These are phyloP conservation scores for Sporothrix phasma DNA, from an alignment of 2,329 filamentous ascomycete genomes.

Conservation along the genomic window DNA sequence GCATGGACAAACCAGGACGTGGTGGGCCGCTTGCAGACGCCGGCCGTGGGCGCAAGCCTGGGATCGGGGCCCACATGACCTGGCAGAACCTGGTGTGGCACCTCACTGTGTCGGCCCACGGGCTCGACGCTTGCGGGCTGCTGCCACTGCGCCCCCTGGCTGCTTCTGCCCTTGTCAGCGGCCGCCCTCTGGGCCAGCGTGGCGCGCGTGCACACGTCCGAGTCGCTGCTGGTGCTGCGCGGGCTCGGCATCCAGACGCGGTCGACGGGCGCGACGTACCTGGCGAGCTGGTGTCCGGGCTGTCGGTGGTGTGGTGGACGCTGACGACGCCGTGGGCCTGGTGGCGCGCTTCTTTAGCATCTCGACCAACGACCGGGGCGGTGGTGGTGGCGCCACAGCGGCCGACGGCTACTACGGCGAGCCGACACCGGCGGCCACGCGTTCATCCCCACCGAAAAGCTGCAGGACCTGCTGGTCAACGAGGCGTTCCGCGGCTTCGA, in stretches of 20 bases:
- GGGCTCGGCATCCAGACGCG: conserved; percentile 86
- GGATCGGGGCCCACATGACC: not conserved
- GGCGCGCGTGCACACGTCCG: conserved; percentile 48
- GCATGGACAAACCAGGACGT: conserved; percentile 27
- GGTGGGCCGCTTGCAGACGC: not conserved
- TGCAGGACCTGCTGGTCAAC: conserved; percentile 88
- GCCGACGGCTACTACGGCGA: conserved; percentile 13
- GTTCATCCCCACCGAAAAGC: conserved; percentile 80
- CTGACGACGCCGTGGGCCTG: conserved; percentile 19
- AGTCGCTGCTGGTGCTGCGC: conserved; percentile 79
- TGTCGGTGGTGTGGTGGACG: conserved; percentile 27
- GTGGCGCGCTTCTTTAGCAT: conserved; percentile 13
- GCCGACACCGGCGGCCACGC: conserved; percentile 27
- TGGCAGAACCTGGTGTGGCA: conserved; percentile 5
- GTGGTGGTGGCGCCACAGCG: not conserved
- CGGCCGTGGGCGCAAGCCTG: conserved; percentile 8
- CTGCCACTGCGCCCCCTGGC: conserved; percentile 28
- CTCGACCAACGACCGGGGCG: conserved; percentile 4
- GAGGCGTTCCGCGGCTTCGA: conserved; percentile 91
- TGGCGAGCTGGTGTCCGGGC: conserved; percentile 27
- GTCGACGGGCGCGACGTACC: conserved; percentile 57
- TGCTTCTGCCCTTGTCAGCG: conserved; percentile 30
- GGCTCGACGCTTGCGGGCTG: not conserved
- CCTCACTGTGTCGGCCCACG: not conserved
- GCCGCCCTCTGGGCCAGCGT: conserved; percentile 36